Conservation (phyloP, 2,329 filamentous ascomycete genomes). For the Aspergillus phoenicis region DNA sequence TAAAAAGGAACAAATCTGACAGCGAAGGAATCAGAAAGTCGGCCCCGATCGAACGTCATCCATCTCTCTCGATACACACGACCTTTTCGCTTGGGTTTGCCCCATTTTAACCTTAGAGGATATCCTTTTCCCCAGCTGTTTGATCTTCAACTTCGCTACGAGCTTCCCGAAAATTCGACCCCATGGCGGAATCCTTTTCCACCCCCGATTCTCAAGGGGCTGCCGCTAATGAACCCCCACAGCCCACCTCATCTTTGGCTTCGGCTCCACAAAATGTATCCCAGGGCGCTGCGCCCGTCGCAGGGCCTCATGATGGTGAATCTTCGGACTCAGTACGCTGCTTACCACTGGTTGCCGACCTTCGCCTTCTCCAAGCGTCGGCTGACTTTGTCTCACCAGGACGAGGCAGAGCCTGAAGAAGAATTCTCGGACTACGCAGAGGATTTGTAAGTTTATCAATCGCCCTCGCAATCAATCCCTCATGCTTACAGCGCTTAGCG, state of each 20-base stretch:
- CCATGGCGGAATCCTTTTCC: slow-evolving; percentile 1
- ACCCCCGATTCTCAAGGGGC: neutral
- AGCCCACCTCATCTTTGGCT: neutral
- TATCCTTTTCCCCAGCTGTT: neutral
- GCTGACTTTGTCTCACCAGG: slow-evolving; percentile 5
- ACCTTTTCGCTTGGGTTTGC: neutral
- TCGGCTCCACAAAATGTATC: neutral
- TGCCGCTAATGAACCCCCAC: slow-evolving; percentile 2
- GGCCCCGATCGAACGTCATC: neutral
- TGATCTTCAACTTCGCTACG: neutral
- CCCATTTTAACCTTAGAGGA: neutral
- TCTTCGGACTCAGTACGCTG: slow-evolving; percentile 3
- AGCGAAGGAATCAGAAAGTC: neutral
- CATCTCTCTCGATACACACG: neutral
- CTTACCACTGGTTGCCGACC: neutral
- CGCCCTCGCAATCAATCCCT: too few species aligned
- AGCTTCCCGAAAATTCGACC: neutral
- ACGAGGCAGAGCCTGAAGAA: neutral
- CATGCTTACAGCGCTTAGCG: slow-evolving; percentile 7
- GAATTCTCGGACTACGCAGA: slow-evolving; percentile 20
- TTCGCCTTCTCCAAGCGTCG: neutral
- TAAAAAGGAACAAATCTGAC: neutral
- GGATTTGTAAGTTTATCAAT: slow-evolving; percentile 20
- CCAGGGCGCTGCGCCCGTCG: neutral
- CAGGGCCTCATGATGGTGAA: neutral